Evolutionary conservation across 176 grass and related monocot genomes (phyloP).

Genomic region (Secale cereale): DNA sequence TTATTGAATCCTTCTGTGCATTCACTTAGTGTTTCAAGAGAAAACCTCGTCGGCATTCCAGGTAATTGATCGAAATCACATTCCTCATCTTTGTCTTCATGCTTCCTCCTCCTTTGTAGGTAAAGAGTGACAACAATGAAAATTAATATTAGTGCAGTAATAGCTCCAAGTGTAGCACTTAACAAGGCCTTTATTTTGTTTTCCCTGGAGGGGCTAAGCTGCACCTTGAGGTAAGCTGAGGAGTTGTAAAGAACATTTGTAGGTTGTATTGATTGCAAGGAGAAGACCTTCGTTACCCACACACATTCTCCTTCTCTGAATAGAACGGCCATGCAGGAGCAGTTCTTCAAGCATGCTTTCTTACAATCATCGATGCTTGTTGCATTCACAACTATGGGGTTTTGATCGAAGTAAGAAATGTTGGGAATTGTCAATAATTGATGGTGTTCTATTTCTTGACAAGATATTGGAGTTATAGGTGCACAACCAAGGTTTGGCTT

Average conservation of each 20-base stretch:
- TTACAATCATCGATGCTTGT: not conserved
- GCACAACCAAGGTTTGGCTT: not conserved
- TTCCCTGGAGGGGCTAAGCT: not conserved
- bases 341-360: not conserved
- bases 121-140: no score
- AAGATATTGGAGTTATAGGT: not conserved
- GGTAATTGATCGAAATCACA: no score
- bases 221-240: not conserved
- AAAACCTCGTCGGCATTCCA: no score
- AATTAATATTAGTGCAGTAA: not conserved
- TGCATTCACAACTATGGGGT: not conserved
- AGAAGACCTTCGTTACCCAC: not conserved
- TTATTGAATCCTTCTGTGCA: no score
- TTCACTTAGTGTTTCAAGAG: no score
- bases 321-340: not conserved
- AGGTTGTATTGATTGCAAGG: not conserved
- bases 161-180: not conserved
- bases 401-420: not conserved
- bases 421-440: not conserved
- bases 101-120: no score
- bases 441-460: not conserved
- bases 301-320: not conserved
- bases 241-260: not conserved
- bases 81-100: no score
- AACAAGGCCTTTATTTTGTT: not conserved